phyloP scores from a whole-genome alignment of 371 early-diverging fungal genomes.

The Coemansia sp. region DNA sequence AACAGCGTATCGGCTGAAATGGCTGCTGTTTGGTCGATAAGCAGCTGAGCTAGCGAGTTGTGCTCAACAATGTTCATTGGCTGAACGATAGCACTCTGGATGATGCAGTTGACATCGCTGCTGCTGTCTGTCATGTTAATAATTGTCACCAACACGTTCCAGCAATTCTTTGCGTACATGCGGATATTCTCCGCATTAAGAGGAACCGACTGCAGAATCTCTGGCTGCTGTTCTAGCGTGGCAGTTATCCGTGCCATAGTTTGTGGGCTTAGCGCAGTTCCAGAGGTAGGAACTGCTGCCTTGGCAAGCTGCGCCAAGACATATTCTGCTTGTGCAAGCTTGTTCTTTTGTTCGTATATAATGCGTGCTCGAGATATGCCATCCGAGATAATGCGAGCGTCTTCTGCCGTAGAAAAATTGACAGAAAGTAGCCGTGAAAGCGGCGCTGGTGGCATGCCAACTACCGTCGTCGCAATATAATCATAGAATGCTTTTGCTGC shows the following conservation, averaged over 20 bases:
- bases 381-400: slow-evolving; percentile 11
- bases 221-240: slow-evolving; percentile 20
- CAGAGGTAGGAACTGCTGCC: not conserved
- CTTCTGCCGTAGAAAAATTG: not conserved
- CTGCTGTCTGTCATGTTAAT: slow-evolving; percentile 1
- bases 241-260: slow-evolving; percentile 6
- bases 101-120: slow-evolving; percentile 12
- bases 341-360: slow-evolving; percentile 4
- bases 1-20: slow-evolving; percentile 28
- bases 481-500: not conserved
- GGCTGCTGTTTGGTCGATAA: slow-evolving; percentile 12
- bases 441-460: slow-evolving; percentile 21
- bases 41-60: slow-evolving; percentile 22
- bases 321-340: slow-evolving; percentile 8
- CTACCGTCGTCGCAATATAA: slow-evolving; percentile 11
- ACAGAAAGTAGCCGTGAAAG: slow-evolving; percentile 9
- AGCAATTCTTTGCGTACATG: slow-evolving; percentile 25
- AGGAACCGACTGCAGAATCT: slow-evolving; percentile 13
- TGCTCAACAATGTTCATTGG: slow-evolving; percentile 38
- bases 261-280: slow-evolving; percentile 10
- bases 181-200: slow-evolving; percentile 13
- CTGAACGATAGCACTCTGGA: slow-evolving; percentile 20
- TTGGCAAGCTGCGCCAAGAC: slow-evolving; percentile 23
- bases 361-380: slow-evolving; percentile 21
- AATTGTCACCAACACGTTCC: slow-evolving; percentile 11